Conservation (phyloP, 2,329 filamentous ascomycete species). For the Beauveria caledonica region DNA sequence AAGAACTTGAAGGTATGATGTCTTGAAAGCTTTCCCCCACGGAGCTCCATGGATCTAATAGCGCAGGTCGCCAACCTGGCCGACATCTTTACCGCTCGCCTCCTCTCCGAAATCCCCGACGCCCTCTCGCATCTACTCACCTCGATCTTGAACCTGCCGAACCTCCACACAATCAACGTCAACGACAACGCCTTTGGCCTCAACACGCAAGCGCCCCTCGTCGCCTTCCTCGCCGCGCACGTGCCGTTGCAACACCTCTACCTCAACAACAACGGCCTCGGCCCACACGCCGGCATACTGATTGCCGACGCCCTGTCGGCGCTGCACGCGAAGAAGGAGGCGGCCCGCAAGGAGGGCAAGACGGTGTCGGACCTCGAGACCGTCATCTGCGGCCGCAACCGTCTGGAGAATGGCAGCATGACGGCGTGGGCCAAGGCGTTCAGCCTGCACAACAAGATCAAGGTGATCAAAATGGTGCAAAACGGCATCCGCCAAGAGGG, state of each 20-base stretch:
- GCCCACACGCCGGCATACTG: slow-evolving; percentile 80
- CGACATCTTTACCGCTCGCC: slow-evolving; percentile 93
- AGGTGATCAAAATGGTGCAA: slow-evolving; percentile 92
- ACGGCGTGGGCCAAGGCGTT: slow-evolving; percentile 86
- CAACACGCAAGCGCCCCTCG: slow-evolving; percentile 86
- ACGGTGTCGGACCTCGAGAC: slow-evolving; percentile 81
- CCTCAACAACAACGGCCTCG: slow-evolving; percentile 96
- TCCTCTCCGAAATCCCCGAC: slow-evolving; percentile 87
- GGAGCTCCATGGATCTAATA: neutral
- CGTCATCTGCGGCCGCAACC: slow-evolving; percentile 93
- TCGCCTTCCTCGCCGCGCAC: slow-evolving; percentile 83
- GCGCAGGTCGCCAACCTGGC: slow-evolving; percentile 72
- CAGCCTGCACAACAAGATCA: slow-evolving; percentile 71
- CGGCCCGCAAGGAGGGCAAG: slow-evolving; percentile 61
- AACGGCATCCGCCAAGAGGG: slow-evolving; percentile 95
- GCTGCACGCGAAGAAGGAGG: slow-evolving; percentile 77
- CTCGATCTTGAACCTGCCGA: slow-evolving; percentile 75
- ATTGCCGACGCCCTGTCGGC: slow-evolving; percentile 80
- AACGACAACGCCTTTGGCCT: slow-evolving; percentile 98
- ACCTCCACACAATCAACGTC: slow-evolving; percentile 85
- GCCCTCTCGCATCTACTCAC: slow-evolving; percentile 80
- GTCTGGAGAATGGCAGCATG: slow-evolving; percentile 95
- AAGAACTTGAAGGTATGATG: slow-evolving; percentile 62
- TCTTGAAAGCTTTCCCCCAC: neutral
- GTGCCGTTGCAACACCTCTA: slow-evolving; percentile 87